phyloP scores from a whole-genome alignment of 805 yeast genomes.

The Nakazawaea laoshanensis region DNA sequence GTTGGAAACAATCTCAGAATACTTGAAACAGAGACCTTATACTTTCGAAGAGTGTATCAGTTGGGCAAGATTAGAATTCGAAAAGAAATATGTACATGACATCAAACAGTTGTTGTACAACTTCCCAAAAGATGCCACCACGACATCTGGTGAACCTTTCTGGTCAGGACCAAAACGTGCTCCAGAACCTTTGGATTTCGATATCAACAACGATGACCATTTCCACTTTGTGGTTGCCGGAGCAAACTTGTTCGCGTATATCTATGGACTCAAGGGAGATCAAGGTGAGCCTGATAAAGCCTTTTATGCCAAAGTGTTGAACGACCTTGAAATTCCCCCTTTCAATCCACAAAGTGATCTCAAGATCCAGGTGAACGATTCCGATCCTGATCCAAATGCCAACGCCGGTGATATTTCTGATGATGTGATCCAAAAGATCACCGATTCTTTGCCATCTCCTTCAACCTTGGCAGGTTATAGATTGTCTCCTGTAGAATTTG shows the following conservation, averaged over 20 bases:
- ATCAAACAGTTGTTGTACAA: conserved; percentile 85
- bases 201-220: conserved; percentile 68
- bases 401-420: conserved; percentile 36
- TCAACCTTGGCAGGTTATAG: conserved; percentile 84
- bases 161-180: conserved; percentile 99
- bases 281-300: conserved; percentile 38
- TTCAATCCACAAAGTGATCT: conserved; percentile 72
- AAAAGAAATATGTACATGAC: conserved; percentile 75
- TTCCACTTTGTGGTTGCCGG: conserved; percentile 78
- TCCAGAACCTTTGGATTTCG: conserved; percentile 78
- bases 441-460: conserved; percentile 81
- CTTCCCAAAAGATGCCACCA: conserved; percentile 90
- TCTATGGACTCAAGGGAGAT: conserved; percentile 83
- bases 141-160: conserved; percentile 85
- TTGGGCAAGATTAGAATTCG: conserved; percentile 93
- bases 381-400: conserved; percentile 83
- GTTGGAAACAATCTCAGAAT: conserved; percentile 68
- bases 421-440: conserved; percentile 58
- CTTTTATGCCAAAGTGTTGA: conserved; percentile 46
- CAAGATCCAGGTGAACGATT: conserved; percentile 76
- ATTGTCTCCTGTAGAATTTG: conserved; percentile 86
- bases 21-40: conserved; percentile 76
- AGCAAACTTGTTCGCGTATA: conserved; percentile 85
- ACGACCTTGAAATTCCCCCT: conserved; percentile 41
- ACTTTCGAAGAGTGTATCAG: conserved; percentile 87